Conservation (phyloP, 2,329 filamentous ascomycete genomes). For the Colletotrichum falcatum region DNA sequence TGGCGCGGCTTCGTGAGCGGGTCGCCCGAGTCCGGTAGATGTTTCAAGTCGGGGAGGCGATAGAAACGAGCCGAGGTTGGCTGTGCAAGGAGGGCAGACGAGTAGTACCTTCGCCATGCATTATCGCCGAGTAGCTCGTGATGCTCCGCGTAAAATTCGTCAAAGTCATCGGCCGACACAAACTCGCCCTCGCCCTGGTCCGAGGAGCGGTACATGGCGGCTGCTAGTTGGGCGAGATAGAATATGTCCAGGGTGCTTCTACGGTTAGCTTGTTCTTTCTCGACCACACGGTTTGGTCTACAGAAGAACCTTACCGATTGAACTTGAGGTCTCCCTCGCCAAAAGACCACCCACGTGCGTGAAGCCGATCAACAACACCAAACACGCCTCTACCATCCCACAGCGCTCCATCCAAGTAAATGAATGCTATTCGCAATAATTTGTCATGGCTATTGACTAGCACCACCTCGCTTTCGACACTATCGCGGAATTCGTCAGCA, state of each 20-base stretch:
- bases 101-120: slow-evolving; percentile 21
- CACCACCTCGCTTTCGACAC: slow-evolving; percentile 23
- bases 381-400: slow-evolving; percentile 24
- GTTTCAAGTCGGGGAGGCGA: slow-evolving; percentile 36
- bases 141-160: slow-evolving; percentile 32
- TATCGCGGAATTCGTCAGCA: slow-evolving; percentile 24
- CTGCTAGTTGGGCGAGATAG: slow-evolving; percentile 37
- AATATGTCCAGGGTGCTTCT: slow-evolving; percentile 39
- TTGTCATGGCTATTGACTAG: slow-evolving; percentile 25
- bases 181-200: too few species aligned
- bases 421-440: slow-evolving; percentile 37
- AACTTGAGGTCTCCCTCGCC: slow-evolving; percentile 31
- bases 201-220: slow-evolving; percentile 33
- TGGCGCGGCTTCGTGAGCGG: slow-evolving; percentile 17
- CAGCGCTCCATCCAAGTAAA: slow-evolving; percentile 24
- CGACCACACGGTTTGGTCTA: neutral
- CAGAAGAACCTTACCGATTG: slow-evolving; percentile 27
- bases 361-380: slow-evolving; percentile 35
- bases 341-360: slow-evolving; percentile 32
- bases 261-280: neutral
- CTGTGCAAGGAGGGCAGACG: slow-evolving; percentile 44
- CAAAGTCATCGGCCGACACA: slow-evolving; percentile 8
- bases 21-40: slow-evolving; percentile 32
- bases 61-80: slow-evolving; percentile 30
- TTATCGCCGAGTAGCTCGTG: slow-evolving; percentile 4